A percentile compares a stretch with the other conserved stretches of the same genome.
These are phyloP conservation scores for Sporothrix pseudoabietina DNA, from an alignment of 2,329 filamentous ascomycete species.

Conservation along the genomic window DNA sequence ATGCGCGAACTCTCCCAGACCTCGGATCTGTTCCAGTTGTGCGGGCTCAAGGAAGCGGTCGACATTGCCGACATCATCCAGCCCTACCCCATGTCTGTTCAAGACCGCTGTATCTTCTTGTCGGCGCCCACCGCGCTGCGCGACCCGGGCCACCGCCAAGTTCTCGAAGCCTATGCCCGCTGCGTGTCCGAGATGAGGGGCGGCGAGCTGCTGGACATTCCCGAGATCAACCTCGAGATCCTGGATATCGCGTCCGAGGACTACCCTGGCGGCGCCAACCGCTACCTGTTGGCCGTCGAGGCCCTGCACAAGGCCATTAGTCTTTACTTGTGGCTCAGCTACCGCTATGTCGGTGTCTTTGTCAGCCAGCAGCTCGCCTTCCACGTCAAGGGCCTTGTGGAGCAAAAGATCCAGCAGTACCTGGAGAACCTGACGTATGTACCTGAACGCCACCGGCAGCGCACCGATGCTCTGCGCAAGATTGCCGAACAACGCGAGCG, in stretches of 20 bases:
- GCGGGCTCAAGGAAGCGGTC: conserved; percentile 63
- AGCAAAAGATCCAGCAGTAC: conserved; percentile 70
- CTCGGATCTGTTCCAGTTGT: conserved; percentile 70
- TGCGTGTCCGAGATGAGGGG: conserved; percentile 68
- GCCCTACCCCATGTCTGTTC: conserved; percentile 65
- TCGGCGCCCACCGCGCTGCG: conserved; percentile 67
- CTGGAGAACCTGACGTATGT: conserved; percentile 59
- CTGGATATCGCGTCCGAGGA: conserved; percentile 62
- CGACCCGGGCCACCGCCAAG: conserved; percentile 49
- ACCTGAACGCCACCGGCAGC: conserved; percentile 40
- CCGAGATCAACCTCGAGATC: conserved; percentile 69
- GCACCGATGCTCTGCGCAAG: conserved; percentile 30
- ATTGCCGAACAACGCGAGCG: conserved; percentile 33
- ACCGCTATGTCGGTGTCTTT: conserved; percentile 82
- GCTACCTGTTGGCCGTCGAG: conserved; percentile 72
- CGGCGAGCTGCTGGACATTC: conserved; percentile 71
- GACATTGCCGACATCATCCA: conserved; percentile 75
- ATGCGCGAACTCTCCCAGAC: conserved; percentile 69
- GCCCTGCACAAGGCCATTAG: conserved; percentile 78
- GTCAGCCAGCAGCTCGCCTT: conserved; percentile 72
- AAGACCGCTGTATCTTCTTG: conserved; percentile 75
- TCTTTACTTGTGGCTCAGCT: conserved; percentile 90
- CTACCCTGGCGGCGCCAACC: conserved; percentile 44
- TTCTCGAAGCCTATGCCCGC: conserved; percentile 66
- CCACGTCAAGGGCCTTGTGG: conserved; percentile 75